Conservation (phyloP, 2,329 filamentous ascomycete species). For the Alternaria sp. region DNA sequence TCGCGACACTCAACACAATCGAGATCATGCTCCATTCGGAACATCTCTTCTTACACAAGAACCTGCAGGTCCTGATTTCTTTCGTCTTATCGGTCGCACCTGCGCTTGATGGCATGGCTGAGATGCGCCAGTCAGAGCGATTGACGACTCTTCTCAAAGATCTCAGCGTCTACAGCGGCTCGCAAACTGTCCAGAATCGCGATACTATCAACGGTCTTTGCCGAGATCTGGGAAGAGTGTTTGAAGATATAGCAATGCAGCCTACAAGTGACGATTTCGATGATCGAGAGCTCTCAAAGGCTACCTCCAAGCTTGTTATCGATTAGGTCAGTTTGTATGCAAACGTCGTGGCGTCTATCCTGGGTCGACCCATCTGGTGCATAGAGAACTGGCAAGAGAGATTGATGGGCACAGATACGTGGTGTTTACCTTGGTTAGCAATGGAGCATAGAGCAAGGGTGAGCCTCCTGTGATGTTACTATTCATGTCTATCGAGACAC, state of each 20-base stretch:
- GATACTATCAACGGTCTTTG: neutral
- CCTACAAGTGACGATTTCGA: neutral
- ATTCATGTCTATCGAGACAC: neutral
- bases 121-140: neutral
- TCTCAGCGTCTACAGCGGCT: neutral
- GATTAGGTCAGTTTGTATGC: neutral
- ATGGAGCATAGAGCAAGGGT: neutral
- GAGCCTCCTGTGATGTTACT: neutral
- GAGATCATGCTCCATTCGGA: neutral
- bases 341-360: neutral
- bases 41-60: neutral
- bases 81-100: neutral
- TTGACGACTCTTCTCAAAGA: neutral
- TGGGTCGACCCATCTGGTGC: neutral
- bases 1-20: neutral
- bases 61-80: neutral
- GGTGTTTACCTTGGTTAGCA: neutral
- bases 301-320: neutral
- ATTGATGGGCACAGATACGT: neutral
- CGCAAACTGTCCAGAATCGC: neutral
- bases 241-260: neutral
- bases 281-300: neutral
- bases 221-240: neutral
- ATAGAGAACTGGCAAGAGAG: neutral
- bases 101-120: conserved; percentile 1